Evolutionary conservation across 805 yeast genomes (phyloP), one percentile per base, ranked within the genome.

Genomic region (Pichia exigua): DNA sequence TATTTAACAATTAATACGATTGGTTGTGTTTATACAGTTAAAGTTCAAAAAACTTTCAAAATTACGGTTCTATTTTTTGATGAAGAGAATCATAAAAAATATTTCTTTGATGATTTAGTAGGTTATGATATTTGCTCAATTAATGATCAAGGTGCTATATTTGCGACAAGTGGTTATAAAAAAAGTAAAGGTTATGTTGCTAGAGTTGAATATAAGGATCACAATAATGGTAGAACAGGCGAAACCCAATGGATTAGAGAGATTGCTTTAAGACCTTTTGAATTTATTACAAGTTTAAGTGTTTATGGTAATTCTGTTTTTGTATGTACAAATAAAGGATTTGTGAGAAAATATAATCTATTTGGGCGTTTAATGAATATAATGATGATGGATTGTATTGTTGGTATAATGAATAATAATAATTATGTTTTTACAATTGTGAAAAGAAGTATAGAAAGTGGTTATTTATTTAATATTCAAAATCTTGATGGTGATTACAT

Each of bases 11-110:
- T 91, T 76, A 87, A 87, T 59, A 73, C 84, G 11, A 70, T 82
- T 28, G 99, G 97, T 0, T 87, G 87, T 63, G 85, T 83, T 0
- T 86, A 95, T 80, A 74, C 89, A 0, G 94, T 87, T 13, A 76
- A 78, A 48, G 81, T 75, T 54, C 82, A 76, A 22, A 73, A 72
- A 27, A 71, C 81, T 57, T 48, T 20, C 13, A 50, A 55, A 26
- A 74, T 92, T n/a, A 91, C 96, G 0, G 88, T 91, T 2, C 79
- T 88, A 15, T 92, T 94, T 62, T 89, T 88, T 61, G 97, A 92
- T 64, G 73, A 85, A 49, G 81, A 88, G 0, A 61, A 75, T 13
- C 85, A 83, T 62, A 79, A 82, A 52, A 96, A 89, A 60, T 88
- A 88, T 61, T 92, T 89, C 67, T 91, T 92, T 68, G 83, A 82